phyloP scores from a whole-genome alignment of 192 early-diverging fungal species.

The Coemansia aciculifera region DNA sequence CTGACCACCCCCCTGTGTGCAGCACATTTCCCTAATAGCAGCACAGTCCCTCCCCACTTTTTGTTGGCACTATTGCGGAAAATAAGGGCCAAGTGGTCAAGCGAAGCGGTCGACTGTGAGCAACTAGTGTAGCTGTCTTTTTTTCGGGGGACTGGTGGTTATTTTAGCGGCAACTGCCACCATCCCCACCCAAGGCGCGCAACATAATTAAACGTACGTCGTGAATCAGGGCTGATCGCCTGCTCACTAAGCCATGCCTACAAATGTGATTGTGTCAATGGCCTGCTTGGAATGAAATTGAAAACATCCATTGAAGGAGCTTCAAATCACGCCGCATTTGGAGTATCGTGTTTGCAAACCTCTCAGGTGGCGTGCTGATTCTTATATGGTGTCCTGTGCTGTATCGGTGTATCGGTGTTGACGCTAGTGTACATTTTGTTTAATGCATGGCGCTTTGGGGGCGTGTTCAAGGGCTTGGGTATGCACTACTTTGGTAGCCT shows the following conservation, averaged over 20 bases:
- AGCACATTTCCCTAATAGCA: background rate
- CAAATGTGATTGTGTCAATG: background rate
- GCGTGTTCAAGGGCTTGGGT: background rate
- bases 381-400: background rate
- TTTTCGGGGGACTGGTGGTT: background rate
- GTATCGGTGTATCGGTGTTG: background rate
- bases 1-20: background rate
- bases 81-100: background rate
- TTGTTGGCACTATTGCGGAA: background rate
- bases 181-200: constrained; percentile 1
- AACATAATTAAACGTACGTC: background rate
- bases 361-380: background rate
- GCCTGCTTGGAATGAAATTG: background rate
- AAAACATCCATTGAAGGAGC: background rate
- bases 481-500: background rate
- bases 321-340: background rate
- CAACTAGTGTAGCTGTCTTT: background rate
- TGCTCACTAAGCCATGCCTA: background rate
- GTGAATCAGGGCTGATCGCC: background rate
- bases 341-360: background rate
- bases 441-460: background rate
- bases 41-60: constrained; percentile 7
- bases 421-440: background rate
- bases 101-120: background rate
- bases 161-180: constrained; percentile 10